phyloP scores from a whole-genome alignment of 148 eudicot genomes.

The Vaccinium darrowii region DNA sequence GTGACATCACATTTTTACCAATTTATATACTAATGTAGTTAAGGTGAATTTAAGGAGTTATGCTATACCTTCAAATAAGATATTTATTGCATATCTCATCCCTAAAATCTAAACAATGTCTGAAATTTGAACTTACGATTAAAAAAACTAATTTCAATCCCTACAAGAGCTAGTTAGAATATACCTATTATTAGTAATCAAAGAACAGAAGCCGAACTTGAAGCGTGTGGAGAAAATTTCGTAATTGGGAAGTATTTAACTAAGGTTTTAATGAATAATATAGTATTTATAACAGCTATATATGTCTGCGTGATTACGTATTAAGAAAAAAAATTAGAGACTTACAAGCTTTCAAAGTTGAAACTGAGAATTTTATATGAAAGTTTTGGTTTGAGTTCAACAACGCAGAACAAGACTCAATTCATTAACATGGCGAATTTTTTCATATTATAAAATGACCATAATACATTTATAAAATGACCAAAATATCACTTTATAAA shows the following conservation, averaged over 20 bases:
- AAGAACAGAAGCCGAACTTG: not conserved
- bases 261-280: not conserved
- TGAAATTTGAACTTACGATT: not conserved
- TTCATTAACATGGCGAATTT: too few species aligned
- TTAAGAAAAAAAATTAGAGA: too few species aligned
- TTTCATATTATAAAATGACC: too few species aligned
- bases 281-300: not conserved
- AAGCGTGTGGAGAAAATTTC: not conserved
- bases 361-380: too few species aligned
- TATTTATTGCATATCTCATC: not conserved
- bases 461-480: too few species aligned
- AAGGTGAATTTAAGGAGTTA: not conserved
- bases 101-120: not conserved
- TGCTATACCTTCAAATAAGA: not conserved
- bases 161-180: not conserved
- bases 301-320: too few species aligned
- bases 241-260: not conserved
- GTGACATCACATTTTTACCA: not conserved
- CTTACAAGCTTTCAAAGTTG: too few species aligned
- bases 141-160: not conserved
- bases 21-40: too few species aligned
- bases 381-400: too few species aligned
- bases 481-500: too few species aligned
- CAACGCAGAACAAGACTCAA: too few species aligned
- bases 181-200: not conserved